A percentile compares a stretch with the other conserved stretches of the same genome.
phyloP scores from a whole-genome alignment of 1,139 yeast genomes.

The Suhomyces terraborum region DNA sequence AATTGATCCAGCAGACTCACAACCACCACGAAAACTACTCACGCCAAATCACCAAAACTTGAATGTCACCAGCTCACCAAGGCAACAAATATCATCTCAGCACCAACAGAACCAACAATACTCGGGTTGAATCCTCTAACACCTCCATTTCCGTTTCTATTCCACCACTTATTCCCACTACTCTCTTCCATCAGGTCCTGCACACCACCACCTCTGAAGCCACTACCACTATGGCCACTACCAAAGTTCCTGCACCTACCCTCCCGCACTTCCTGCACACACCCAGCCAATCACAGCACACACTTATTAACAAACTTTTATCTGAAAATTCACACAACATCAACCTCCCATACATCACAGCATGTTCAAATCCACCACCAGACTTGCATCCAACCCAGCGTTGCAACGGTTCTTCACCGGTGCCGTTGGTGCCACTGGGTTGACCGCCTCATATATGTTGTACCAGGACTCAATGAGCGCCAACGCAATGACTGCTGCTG shows the following conservation, averaged over 20 bases:
- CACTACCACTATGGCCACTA: no score
- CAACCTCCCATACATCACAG: conserved; percentile 8
- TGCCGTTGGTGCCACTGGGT: conserved; percentile 67
- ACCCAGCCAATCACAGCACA: conserved; percentile 13
- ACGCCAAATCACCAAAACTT: no score
- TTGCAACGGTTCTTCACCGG: conserved; percentile 61
- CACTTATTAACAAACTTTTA: conserved; percentile 13
- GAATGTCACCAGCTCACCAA: no score
- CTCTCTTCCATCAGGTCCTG: neutral
- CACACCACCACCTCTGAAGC: no score
- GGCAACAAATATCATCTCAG: no score
- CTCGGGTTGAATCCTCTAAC: no score
- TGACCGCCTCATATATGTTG: conserved; percentile 71
- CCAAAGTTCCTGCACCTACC: neutral
- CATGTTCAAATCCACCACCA: conserved; percentile 16
- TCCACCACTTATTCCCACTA: no score
- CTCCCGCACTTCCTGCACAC: conserved; percentile 9
- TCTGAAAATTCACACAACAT: conserved; percentile 13
- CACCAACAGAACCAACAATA: no score
- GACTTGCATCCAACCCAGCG: conserved; percentile 30
- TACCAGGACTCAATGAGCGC: conserved; percentile 83
- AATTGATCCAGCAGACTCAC: no score
- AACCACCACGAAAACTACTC: no score
- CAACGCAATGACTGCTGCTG: conserved; percentile 97
- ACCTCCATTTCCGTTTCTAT: no score